These are phyloP conservation scores for Eucalyptus pauciflora DNA, from an alignment of 345 rosid genomes.

Conservation along the genomic window DNA sequence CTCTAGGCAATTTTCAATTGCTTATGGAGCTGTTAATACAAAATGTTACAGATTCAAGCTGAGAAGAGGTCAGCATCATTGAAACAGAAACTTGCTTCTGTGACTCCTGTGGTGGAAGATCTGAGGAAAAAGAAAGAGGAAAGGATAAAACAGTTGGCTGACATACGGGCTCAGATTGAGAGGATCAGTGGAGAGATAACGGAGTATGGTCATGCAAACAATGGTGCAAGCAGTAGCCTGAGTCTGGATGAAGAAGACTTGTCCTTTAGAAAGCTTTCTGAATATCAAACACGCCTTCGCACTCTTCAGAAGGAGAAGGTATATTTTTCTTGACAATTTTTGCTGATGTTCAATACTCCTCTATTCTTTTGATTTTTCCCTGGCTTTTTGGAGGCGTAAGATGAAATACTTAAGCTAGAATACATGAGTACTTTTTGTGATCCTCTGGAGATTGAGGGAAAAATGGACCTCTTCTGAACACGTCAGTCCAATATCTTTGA, in stretches of 20 bases:
- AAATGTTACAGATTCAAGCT: slow-evolving; percentile 29
- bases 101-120: slow-evolving; percentile 71
- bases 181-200: slow-evolving; percentile 79
- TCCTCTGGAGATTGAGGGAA: background rate
- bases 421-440: background rate
- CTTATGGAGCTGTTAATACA: background rate
- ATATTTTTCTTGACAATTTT: background rate
- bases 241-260: slow-evolving; percentile 74
- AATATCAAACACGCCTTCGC: slow-evolving; percentile 68
- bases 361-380: background rate
- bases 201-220: slow-evolving; percentile 39
- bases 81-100: slow-evolving; percentile 71
- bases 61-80: slow-evolving; percentile 51
- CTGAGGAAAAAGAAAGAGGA: slow-evolving; percentile 71
- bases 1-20: background rate
- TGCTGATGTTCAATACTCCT: background rate
- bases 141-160: slow-evolving; percentile 66
- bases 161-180: slow-evolving; percentile 63
- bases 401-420: background rate
- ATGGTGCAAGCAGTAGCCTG: slow-evolving; percentile 18
- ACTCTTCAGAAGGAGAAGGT: slow-evolving; percentile 90
- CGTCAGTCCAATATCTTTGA: background rate
- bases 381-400: background rate
- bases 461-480: background rate
- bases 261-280: slow-evolving; percentile 71